Evolutionary conservation across 257 asterid species (phyloP), one percentile per base, ranked within the genome.

Genomic region (Thymus mandschuricus): DNA sequence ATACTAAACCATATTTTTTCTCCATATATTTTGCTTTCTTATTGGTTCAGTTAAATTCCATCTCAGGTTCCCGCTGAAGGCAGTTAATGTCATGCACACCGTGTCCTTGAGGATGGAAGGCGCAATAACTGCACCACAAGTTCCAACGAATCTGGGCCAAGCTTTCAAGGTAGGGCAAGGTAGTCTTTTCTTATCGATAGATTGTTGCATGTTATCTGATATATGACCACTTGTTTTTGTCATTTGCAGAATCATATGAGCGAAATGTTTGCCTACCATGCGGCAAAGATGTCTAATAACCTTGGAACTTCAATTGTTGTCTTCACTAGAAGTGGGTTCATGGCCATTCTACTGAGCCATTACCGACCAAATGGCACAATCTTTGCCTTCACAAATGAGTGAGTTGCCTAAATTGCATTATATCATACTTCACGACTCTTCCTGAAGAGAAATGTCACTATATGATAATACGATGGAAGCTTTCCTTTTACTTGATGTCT

Each of bases 251-350:
- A 93, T 68, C 98, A 91, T 69, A 93, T 85, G 97, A 93, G 98
- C 1, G 98, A 93, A 78, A 93, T 93, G 96, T 93, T 93, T 85
- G 98, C 97, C 41, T 91, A 69, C 83, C 98, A 93, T 84, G 94
- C 96, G 72, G 91, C 97, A 54, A 91, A 84, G 96, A 91, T 93
- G 91, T 91, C 98, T 69, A 87, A 93, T 80, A 93, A 95, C 31
- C 92, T 93, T 62, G 96, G 96, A 70, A 93, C 96, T 71, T 91
- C 97, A 31, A 87, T 83, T 9, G 96, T 93, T 35, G 97, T 93
- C 81, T 93, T 93, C 85, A 93, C 98, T 66, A 81, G 92, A 77
- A 86, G 84, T 66, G 97, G 98, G 64, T 93, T 83, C 86, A 93
- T 93, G 98, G 97, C 97, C 35, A 85, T 91, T 72, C 87, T 91